Conservation (phyloP, 129 eudicot species). For the Flaveria sonorensis region DNA sequence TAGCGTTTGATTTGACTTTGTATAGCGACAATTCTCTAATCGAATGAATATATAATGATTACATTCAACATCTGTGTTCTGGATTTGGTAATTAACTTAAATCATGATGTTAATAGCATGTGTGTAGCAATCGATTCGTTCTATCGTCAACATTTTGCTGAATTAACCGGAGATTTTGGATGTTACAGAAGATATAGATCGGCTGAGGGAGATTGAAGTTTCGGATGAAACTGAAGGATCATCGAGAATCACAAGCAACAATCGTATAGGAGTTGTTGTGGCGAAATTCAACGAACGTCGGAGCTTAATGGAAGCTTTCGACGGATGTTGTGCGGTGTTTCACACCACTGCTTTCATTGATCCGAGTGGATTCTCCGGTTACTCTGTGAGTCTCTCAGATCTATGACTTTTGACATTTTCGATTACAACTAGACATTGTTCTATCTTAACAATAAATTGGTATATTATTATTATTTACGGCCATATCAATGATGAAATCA, state of each 20-base stretch:
- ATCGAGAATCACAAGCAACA: constrained; percentile 28
- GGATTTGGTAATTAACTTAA: neutral
- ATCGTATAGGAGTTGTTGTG: constrained; percentile 48
- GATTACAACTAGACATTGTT: neutral
- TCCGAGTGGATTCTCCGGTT: constrained; percentile 80
- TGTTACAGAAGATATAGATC: constrained; percentile 63
- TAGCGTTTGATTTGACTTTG: constrained; percentile 11
- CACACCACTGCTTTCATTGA: constrained; percentile 76
- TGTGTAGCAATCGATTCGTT: neutral
- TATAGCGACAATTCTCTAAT: neutral
- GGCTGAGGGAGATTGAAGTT: constrained; percentile 62
- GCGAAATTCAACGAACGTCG: constrained; percentile 48
- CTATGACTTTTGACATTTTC: neutral
- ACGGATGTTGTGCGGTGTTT: constrained; percentile 71
- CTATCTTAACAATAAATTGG: neutral
- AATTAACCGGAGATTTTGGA: neutral
- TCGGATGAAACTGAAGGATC: constrained; percentile 55
- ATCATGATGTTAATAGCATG: neutral
- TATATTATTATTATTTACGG: neutral
- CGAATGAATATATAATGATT: neutral
- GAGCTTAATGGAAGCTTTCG: constrained; percentile 56
- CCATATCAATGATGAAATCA: constrained; percentile 23
- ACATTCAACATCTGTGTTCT: neutral
- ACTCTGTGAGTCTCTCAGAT: constrained; percentile 55
- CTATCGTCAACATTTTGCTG: neutral